Conservation (phyloP, 163 green algal species). For the Trebouxia gelatinosa region DNA sequence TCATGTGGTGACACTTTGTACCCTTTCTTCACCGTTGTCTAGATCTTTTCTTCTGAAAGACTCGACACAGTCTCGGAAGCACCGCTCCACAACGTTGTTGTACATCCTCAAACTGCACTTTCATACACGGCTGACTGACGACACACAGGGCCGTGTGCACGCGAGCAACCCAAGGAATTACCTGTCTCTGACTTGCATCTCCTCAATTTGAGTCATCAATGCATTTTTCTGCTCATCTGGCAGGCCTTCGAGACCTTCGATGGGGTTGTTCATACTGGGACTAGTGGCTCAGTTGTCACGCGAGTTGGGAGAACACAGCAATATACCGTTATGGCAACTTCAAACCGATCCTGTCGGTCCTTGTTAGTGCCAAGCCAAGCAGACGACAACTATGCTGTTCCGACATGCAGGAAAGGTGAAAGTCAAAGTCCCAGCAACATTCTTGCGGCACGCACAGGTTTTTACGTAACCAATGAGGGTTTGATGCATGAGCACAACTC, state of each 20-base stretch:
- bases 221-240: slow-evolving; percentile 70
- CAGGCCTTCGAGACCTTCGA: slow-evolving; percentile 63
- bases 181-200: slow-evolving; percentile 92
- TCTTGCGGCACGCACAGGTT: too few species aligned
- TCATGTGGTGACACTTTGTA: slow-evolving; percentile 39
- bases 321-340: too few species aligned
- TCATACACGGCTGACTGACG: neutral
- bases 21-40: slow-evolving; percentile 90
- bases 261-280: slow-evolving; percentile 33
- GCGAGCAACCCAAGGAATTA: slow-evolving; percentile 42
- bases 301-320: too few species aligned
- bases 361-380: too few species aligned
- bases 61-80: slow-evolving; percentile 94
- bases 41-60: slow-evolving; percentile 92
- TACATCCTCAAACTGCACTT: slow-evolving; percentile 91
- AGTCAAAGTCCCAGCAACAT: too few species aligned
- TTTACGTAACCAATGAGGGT: too few species aligned
- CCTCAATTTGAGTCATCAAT: slow-evolving; percentile 75
- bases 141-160: neutral
- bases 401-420: too few species aligned
- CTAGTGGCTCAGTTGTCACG: neutral
- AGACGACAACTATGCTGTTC: too few species aligned
- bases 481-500: too few species aligned
- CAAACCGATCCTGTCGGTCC: too few species aligned
- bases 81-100: slow-evolving; percentile 94